phyloP scores from a whole-genome alignment of 371 early-diverging fungal genomes.

The Mucor velutinosus region DNA sequence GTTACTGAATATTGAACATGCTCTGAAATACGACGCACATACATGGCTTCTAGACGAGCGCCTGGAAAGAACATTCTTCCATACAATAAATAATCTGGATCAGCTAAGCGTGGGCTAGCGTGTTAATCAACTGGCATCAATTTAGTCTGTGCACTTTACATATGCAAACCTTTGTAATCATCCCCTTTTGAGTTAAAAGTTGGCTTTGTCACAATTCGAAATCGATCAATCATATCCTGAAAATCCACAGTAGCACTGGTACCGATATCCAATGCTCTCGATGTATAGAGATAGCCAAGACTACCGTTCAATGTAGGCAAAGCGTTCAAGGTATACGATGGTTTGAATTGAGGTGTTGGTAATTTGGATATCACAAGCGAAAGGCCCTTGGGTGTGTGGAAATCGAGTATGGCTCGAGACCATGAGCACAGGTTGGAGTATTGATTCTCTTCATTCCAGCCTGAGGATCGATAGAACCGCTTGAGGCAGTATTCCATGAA shows the following conservation, averaged over 20 bases:
- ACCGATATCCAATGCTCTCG: constrained; percentile 65
- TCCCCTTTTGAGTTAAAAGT: not conserved
- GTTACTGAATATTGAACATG: constrained; percentile 69
- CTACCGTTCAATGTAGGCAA: constrained; percentile 72
- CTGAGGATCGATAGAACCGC: constrained; percentile 73
- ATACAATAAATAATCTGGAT: constrained; percentile 64
- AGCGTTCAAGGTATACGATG: constrained; percentile 75
- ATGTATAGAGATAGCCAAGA: constrained; percentile 82
- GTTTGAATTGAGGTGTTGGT: constrained; percentile 75
- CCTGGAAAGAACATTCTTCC: constrained; percentile 81
- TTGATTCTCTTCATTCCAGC: constrained; percentile 80
- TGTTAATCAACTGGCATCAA: not conserved
- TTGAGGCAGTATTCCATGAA: constrained; percentile 84
- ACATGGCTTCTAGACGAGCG: constrained; percentile 78
- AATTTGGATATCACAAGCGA: constrained; percentile 73
- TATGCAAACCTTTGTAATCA: not conserved
- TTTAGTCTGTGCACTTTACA: not conserved
- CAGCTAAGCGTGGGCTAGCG: not conserved
- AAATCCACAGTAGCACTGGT: constrained; percentile 63
- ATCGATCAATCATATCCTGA: constrained; percentile 62
- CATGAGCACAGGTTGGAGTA: constrained; percentile 78
- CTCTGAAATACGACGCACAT: constrained; percentile 60
- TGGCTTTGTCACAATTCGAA: constrained; percentile 40
- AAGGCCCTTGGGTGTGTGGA: constrained; percentile 74
- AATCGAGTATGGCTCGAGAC: constrained; percentile 77